Conservation (phyloP, 1,139 yeast species). For the Blastobotrys serpentis region DNA sequence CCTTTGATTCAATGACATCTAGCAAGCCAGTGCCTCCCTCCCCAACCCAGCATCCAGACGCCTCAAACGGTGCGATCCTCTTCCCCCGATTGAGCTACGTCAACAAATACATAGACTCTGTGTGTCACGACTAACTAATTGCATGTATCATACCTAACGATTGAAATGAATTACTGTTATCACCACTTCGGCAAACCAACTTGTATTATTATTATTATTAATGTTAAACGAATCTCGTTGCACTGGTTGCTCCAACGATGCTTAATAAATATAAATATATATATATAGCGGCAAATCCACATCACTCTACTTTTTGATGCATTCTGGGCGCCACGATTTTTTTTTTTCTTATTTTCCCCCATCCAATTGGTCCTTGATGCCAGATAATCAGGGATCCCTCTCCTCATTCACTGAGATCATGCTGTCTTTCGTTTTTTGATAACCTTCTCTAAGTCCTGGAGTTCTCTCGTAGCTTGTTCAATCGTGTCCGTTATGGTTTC, state of each 20-base stretch:
- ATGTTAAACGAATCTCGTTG: too few species aligned
- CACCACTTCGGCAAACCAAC: too few species aligned
- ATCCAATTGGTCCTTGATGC: too few species aligned
- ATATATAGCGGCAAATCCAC: too few species aligned
- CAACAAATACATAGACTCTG: constrained; percentile 6
- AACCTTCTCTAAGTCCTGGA: background rate
- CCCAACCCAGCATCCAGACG: background rate
- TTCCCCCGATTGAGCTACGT: constrained; percentile 6
- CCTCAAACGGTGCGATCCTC: background rate
- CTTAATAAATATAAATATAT: too few species aligned
- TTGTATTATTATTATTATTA: too few species aligned
- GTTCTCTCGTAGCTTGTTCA: constrained; percentile 2
- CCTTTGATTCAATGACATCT: constrained; percentile 9
- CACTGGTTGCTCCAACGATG: too few species aligned
- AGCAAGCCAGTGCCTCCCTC: constrained; percentile 5
- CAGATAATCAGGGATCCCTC: too few species aligned
- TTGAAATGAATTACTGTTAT: background rate
- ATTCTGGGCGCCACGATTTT: too few species aligned
- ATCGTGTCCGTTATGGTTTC: constrained; percentile 2
- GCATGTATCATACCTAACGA: constrained; percentile 5
- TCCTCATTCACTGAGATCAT: background rate
- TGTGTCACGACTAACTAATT: constrained; percentile 6
- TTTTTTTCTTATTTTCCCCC: too few species aligned
- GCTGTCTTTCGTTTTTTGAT: background rate
- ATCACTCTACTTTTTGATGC: too few species aligned